Percentiles rank a stretch among this genome's conserved stretches.
These are phyloP conservation scores for Magnolia kwangsiensis DNA, from an alignment of 164 flowering plant genomes.

Conservation along the genomic window DNA sequence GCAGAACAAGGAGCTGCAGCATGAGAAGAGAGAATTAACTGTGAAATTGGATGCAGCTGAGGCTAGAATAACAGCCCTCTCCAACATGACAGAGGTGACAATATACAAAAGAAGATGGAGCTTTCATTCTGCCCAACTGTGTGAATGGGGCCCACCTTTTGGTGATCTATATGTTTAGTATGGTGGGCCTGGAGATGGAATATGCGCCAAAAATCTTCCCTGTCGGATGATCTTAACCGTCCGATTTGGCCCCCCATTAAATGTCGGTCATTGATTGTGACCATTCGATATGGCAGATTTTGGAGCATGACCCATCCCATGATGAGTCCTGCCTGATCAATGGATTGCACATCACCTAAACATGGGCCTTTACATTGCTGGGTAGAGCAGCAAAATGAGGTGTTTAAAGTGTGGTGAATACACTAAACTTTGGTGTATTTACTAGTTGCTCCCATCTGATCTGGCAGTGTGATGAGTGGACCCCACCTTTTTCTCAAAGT, in stretches of 20 bases:
- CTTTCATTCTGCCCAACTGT: neutral
- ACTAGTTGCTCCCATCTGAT: neutral
- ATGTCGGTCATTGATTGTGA: neutral
- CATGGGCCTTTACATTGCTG: neutral
- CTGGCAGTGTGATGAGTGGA: neutral
- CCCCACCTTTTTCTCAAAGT: neutral
- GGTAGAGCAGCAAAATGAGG: neutral
- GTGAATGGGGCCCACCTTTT: neutral
- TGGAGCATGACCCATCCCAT: neutral
- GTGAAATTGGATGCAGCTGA: conserved; percentile 80
- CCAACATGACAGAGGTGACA: conserved; percentile 82
- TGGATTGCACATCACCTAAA: neutral
- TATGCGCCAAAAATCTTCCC: neutral
- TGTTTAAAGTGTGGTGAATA: no score
- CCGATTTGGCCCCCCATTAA: neutral
- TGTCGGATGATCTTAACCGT: neutral
- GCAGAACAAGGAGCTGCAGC: conserved; percentile 86
- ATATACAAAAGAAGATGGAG: neutral
- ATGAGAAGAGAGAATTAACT: conserved; percentile 79
- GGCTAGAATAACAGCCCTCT: conserved; percentile 49
- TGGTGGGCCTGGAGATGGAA: neutral
- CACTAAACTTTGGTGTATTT: neutral
- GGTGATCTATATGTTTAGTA: neutral
- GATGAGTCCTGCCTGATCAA: neutral
- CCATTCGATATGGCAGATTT: neutral